phyloP scores from a whole-genome alignment of 257 asterid genomes.

The Mentha longifolia region DNA sequence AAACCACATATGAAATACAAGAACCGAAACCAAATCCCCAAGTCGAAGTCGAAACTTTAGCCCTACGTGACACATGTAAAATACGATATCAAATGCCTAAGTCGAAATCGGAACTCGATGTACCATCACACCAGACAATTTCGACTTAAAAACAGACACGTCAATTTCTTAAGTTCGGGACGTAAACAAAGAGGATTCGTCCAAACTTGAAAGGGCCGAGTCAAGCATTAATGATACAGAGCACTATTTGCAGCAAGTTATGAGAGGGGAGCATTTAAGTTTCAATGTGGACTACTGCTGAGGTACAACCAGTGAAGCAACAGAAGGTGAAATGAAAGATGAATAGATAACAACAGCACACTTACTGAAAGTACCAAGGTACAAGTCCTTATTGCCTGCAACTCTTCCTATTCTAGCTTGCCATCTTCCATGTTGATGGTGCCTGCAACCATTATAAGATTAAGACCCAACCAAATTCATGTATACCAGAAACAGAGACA shows the following conservation, averaged over 20 bases:
- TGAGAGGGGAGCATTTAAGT: conserved; percentile 29
- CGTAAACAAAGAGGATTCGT: neutral
- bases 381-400: conserved; percentile 98
- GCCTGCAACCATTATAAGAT: conserved; percentile 54
- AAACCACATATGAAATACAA: neutral
- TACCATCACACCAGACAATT: neutral
- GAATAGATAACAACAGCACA: conserved; percentile 31
- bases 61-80: too few relatives aligned
- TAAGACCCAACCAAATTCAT: conserved; percentile 42
- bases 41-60: neutral
- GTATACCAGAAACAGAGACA: conserved; percentile 33
- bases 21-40: neutral
- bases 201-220: neutral
- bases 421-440: conserved; percentile 96
- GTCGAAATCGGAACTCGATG: neutral
- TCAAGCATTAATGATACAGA: conserved; percentile 25
- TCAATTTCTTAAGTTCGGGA: neutral
- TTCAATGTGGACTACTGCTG: conserved; percentile 17
- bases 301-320: conserved; percentile 32
- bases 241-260: conserved; percentile 25
- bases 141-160: neutral
- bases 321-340: conserved; percentile 22
- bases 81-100: neutral
- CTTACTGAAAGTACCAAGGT: conserved; percentile 97
- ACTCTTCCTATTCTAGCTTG: conserved; percentile 96